A percentile compares a stretch with the other conserved stretches of the same genome.
Conservation (phyloP, 352 stramenopile species). For the Phytophthora pisi region DNA sequence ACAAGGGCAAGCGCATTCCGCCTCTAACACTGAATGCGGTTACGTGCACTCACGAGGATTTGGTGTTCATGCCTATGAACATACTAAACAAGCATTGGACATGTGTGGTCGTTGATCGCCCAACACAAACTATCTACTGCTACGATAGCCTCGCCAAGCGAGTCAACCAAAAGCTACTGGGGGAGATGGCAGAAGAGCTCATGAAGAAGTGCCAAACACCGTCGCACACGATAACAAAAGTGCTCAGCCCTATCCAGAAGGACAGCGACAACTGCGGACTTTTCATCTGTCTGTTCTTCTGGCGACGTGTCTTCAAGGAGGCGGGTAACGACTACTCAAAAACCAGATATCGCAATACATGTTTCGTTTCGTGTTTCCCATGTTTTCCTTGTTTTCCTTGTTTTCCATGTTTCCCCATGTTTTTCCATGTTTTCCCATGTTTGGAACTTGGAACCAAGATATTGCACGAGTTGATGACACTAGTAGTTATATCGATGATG, state of each 20-base stretch:
- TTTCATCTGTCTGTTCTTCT: background rate
- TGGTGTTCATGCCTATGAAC: constrained; percentile 11
- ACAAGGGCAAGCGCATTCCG: background rate
- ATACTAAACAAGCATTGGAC: constrained; percentile 1
- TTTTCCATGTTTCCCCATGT: too few species aligned
- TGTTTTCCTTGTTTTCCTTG: too few species aligned
- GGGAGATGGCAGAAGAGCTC: background rate
- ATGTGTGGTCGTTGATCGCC: background rate
- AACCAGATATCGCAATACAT: background rate
- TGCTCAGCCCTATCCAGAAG: background rate
- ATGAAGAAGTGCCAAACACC: background rate
- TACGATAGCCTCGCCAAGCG: constrained; percentile 16
- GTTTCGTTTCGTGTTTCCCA: too few species aligned
- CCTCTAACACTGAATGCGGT: background rate
- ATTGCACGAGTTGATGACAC: too few species aligned
- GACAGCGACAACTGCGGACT: background rate
- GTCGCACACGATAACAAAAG: background rate
- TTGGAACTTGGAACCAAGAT: too few species aligned
- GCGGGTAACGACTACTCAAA: background rate
- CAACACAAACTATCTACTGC: constrained; percentile 4
- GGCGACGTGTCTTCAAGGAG: background rate
- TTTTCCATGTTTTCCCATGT: too few species aligned
- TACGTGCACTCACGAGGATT: background rate
- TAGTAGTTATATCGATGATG: too few species aligned
- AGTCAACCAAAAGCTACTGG: constrained; percentile 2